phyloP scores from a whole-genome alignment of 2,329 filamentous ascomycete genomes.

The Trichoderma sp. region DNA sequence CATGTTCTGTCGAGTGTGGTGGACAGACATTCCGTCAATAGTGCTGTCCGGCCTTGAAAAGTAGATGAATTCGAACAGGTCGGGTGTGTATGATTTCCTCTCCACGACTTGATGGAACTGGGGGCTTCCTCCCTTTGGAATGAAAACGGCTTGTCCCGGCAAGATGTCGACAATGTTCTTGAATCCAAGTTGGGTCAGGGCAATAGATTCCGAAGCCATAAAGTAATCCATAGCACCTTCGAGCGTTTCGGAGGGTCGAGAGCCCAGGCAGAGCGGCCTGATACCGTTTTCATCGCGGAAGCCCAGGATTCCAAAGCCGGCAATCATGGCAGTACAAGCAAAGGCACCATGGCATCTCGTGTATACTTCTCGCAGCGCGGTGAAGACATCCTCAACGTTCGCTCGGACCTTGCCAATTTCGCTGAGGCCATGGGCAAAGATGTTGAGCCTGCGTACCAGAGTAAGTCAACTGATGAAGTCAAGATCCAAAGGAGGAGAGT shows the following conservation, averaged over 20 bases:
- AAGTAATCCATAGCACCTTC: slow-evolving; percentile 78
- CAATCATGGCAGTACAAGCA: slow-evolving; percentile 27
- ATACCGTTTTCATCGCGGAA: slow-evolving; percentile 61
- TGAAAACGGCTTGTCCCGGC: slow-evolving; percentile 84
- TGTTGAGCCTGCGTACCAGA: slow-evolving; percentile 62
- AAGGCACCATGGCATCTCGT: slow-evolving; percentile 18
- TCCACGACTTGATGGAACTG: slow-evolving; percentile 75
- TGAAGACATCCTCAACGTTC: slow-evolving; percentile 77
- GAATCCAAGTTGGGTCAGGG: slow-evolving; percentile 81
- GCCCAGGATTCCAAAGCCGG: slow-evolving; percentile 26
- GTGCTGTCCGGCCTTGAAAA: slow-evolving; percentile 80
- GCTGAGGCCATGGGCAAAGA: slow-evolving; percentile 81
- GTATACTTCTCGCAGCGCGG: slow-evolving; percentile 59
- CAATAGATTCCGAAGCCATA: slow-evolving; percentile 87
- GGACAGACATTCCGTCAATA: slow-evolving; percentile 87
- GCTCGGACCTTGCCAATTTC: slow-evolving; percentile 81
- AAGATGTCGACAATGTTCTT: slow-evolving; percentile 74
- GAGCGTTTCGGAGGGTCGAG: slow-evolving; percentile 66
- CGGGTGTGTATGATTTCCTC: slow-evolving; percentile 73
- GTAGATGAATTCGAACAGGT: slow-evolving; percentile 83
- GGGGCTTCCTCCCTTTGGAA: slow-evolving; percentile 75
- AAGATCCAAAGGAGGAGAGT: not conserved
- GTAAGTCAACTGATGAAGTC: not conserved
- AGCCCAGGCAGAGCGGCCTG: slow-evolving; percentile 79
- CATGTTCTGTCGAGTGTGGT: slow-evolving; percentile 85